Evolutionary conservation across 345 rosid genomes (phyloP).

Genomic region (Brassica napus): DNA sequence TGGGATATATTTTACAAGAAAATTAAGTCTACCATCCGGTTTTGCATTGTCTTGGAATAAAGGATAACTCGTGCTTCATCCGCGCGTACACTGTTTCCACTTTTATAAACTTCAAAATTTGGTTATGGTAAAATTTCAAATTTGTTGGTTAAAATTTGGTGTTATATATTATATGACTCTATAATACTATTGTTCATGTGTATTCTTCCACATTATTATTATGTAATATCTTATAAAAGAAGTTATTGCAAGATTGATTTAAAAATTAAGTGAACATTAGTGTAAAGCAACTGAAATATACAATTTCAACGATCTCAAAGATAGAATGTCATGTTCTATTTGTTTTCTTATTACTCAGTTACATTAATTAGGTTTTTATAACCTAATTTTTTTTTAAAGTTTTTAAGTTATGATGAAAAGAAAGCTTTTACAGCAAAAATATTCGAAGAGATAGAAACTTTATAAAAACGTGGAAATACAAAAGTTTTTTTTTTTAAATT

Average conservation of each 20-base stretch:
- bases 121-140: not conserved
- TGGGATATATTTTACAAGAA: conserved; percentile 2
- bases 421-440: no score
- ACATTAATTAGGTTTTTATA: no score
- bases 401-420: no score
- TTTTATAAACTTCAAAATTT: not conserved
- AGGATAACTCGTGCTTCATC: not conserved
- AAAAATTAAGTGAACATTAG: not conserved
- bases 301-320: not conserved
- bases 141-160: not conserved
- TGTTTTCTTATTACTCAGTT: no score
- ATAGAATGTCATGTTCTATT: not conserved
- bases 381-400: no score
- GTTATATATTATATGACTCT: not conserved
- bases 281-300: not conserved
- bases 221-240: no score
- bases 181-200: not conserved
- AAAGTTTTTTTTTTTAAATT: no score
- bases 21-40: not conserved
- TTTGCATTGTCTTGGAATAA: not conserved
- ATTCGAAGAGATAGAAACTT: no score
- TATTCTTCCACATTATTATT: not conserved
- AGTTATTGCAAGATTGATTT: not conserved
- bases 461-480: no score
- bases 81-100: not conserved